Percentiles rank a stretch among this genome's conserved stretches.
Conservation (phyloP, 768 basidiomycete genomes). For the Trametes cinnabarina region DNA sequence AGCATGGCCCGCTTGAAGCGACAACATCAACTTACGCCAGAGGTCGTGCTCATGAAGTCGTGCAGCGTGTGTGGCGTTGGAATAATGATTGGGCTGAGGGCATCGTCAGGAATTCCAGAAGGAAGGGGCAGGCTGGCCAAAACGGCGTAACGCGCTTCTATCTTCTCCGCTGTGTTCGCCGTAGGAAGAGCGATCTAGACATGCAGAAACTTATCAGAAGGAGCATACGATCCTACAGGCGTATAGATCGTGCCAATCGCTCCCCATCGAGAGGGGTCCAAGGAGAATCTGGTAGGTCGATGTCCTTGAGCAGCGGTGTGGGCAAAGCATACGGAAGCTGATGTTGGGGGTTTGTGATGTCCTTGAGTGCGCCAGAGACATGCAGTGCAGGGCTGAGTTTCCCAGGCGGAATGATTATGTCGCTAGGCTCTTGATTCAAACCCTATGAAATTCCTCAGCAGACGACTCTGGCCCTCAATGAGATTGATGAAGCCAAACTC, state of each 20-base stretch:
- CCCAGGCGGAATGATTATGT: not conserved
- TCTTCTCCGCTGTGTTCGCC: conserved; percentile 37
- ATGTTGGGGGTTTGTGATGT: not conserved
- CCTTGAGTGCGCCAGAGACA: not conserved
- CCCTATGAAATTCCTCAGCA: not conserved
- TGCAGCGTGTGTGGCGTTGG: conserved; percentile 63
- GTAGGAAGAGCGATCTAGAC: conserved; percentile 6
- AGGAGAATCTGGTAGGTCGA: conserved; percentile 1
- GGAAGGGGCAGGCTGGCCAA: conserved; percentile 66
- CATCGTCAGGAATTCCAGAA: conserved; percentile 58
- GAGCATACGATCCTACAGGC: not conserved
- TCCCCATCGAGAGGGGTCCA: conserved; percentile 7
- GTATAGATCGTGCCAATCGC: not conserved
- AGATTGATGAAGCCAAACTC: not conserved
- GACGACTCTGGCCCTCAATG: too few relatives aligned
- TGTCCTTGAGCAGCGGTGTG: not conserved
- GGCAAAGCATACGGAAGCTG: not conserved
- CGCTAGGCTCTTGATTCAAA: not conserved
- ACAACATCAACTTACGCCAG: conserved; percentile 45
- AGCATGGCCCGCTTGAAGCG: not conserved
- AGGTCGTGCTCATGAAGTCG: conserved; percentile 61
- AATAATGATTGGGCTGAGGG: conserved; percentile 65
- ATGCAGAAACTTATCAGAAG: not conserved
- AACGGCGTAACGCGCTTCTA: conserved; percentile 52
- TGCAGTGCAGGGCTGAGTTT: not conserved